A percentile compares a stretch with the other conserved stretches of the same genome.
phyloP scores from a whole-genome alignment of 2,329 filamentous ascomycete species.

The Seiridium cupressi region DNA sequence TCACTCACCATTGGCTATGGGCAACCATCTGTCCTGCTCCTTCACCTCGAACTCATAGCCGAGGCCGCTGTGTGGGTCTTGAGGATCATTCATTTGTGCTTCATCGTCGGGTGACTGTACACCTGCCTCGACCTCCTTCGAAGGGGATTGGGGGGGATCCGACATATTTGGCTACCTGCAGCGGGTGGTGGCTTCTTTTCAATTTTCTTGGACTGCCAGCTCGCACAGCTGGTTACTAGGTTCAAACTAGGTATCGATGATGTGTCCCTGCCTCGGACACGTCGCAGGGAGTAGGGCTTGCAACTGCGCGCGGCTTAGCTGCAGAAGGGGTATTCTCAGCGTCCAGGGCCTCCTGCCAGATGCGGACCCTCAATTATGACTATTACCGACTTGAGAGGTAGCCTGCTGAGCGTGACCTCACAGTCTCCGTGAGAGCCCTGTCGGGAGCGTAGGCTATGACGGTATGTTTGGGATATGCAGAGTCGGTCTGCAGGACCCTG shows the following conservation, averaged over 20 bases:
- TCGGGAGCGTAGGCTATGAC: conserved; percentile 46
- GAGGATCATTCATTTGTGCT: conserved; percentile 86
- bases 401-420: conserved; percentile 12
- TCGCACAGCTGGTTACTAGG: conserved; percentile 51
- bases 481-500: conserved; percentile 16
- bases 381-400: conserved; percentile 15
- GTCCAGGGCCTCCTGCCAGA: conserved; percentile 44
- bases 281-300: conserved; percentile 57
- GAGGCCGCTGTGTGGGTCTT: conserved; percentile 75
- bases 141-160: conserved; percentile 79
- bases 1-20: conserved; percentile 99
- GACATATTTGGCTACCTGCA: conserved; percentile 87
- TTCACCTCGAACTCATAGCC: conserved; percentile 97
- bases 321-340: conserved; percentile 41
- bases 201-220: conserved; percentile 54
- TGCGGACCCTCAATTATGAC: conserved; percentile 27
- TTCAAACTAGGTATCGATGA: conserved; percentile 41
- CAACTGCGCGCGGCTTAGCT: conserved; percentile 49
- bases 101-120: conserved; percentile 92
- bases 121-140: conserved; percentile 92
- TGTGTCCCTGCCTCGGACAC: conserved; percentile 59
- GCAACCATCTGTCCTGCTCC: conserved; percentile 98
- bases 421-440: conserved; percentile 26
- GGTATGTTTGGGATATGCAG: conserved; percentile 28
- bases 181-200: conserved; percentile 62